A percentile compares a stretch with the other conserved stretches of the same genome.
phyloP scores from a whole-genome alignment of 345 rosid species.

The Clausena lansium region DNA sequence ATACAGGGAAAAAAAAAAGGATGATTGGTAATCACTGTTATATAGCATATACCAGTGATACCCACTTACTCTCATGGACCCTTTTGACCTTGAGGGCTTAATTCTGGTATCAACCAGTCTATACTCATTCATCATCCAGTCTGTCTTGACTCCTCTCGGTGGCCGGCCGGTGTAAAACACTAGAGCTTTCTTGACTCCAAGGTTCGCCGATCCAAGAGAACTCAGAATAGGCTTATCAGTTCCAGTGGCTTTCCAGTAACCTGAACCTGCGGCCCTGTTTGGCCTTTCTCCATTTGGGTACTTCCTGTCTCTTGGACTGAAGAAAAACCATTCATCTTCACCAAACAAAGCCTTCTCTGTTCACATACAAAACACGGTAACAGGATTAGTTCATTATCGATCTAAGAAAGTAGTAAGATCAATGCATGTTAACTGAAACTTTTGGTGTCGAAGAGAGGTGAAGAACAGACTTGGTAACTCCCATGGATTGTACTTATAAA shows the following conservation, averaged over 20 bases:
- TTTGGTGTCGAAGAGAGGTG: background rate
- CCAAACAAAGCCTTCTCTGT: slow-evolving; percentile 74
- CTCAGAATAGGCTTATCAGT: slow-evolving; percentile 39
- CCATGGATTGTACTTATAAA: slow-evolving; percentile 54
- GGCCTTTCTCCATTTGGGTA: slow-evolving; percentile 41
- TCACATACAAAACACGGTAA: background rate
- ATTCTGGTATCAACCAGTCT: slow-evolving; percentile 28
- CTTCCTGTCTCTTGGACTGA: slow-evolving; percentile 52
- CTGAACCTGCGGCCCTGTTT: slow-evolving; percentile 41
- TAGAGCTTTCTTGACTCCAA: slow-evolving; percentile 55
- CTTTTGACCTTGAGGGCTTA: slow-evolving; percentile 29
- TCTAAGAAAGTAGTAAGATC: background rate
- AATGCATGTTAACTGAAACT: background rate
- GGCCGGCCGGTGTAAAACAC: slow-evolving; percentile 46
- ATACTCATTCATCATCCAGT: slow-evolving; percentile 57
- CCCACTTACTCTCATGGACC: slow-evolving; percentile 54
- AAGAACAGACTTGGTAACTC: slow-evolving; percentile 44
- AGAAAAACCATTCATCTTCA: slow-evolving; percentile 67
- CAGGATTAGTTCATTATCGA: background rate
- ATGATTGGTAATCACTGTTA: background rate
- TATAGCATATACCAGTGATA: background rate
- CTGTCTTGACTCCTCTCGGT: slow-evolving; percentile 48
- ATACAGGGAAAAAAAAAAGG: background rate
- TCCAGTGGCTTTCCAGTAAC: slow-evolving; percentile 54
- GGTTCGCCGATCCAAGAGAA: slow-evolving; percentile 30